Conservation (phyloP, 1,284 basidiomycete genomes). For the Tilletia setariae region DNA sequence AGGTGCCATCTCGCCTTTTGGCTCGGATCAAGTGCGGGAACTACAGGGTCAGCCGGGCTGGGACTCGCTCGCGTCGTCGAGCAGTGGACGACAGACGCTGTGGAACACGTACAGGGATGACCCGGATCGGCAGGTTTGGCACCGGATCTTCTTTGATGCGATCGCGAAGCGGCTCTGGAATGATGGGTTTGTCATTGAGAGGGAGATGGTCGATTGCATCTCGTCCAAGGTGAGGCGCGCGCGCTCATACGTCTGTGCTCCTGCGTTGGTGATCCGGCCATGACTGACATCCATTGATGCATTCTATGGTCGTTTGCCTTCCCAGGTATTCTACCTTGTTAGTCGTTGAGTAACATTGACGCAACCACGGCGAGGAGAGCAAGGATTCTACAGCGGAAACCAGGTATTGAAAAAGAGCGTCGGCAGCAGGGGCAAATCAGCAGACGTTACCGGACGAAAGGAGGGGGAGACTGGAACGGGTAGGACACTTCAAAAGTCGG, state of each 20-base stretch:
- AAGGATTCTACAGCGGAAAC: too few relatives aligned
- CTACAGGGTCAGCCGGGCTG: conserved; percentile 10
- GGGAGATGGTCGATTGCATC: conserved; percentile 13
- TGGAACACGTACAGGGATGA: conserved; percentile 13
- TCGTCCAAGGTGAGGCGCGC: conserved; percentile 10
- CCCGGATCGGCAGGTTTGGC: conserved; percentile 12
- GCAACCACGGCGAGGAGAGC: too few relatives aligned
- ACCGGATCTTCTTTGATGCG: conserved; percentile 13
- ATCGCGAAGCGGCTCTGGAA: conserved; percentile 13
- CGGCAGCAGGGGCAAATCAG: too few relatives aligned
- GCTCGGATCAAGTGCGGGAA: background rate
- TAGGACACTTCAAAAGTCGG: too few relatives aligned
- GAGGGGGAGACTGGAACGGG: too few relatives aligned
- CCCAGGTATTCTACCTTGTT: conserved; percentile 3
- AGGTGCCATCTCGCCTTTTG: background rate
- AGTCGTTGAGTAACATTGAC: background rate
- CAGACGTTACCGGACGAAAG: too few relatives aligned
- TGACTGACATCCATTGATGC: too few relatives aligned
- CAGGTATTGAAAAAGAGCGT: too few relatives aligned
- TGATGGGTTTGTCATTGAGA: conserved; percentile 12
- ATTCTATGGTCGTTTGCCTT: background rate
- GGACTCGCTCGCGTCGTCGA: conserved; percentile 1
- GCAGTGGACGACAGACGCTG: conserved; percentile 5
- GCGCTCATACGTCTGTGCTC: background rate
- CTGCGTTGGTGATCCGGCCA: background rate